Evolutionary conservation across 768 basidiomycete species (phyloP).

Genomic region (Leccinum longicurvipes): DNA sequence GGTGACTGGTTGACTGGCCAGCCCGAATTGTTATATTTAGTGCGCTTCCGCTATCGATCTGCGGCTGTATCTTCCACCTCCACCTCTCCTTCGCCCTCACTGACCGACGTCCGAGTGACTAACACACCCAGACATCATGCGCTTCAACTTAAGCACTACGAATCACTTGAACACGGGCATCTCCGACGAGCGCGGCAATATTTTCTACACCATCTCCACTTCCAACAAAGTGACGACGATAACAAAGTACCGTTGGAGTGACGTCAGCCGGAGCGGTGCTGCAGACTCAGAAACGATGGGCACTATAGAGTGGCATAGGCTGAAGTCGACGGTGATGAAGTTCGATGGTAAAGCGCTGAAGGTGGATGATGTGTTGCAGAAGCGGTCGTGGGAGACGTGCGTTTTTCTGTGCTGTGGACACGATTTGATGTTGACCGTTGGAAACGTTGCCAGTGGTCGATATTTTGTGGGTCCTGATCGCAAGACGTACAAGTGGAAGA

Average conservation of each 20-base stretch:
- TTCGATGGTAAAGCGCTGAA: slow-evolving; percentile 15
- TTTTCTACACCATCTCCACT: slow-evolving; percentile 21
- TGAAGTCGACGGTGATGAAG: slow-evolving; percentile 5
- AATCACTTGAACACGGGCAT: slow-evolving; percentile 22
- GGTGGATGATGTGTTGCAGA: slow-evolving; percentile 10
- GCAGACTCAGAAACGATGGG: slow-evolving; percentile 19
- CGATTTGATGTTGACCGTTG: background rate
- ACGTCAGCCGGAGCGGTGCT: slow-evolving; percentile 2
- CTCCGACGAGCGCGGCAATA: slow-evolving; percentile 16
- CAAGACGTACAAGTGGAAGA: slow-evolving; percentile 32
- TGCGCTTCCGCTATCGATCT: background rate
- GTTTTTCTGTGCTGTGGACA: background rate
- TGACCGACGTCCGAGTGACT: background rate
- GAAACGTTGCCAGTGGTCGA: slow-evolving; percentile 22
- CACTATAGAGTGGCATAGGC: slow-evolving; percentile 24
- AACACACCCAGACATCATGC: slow-evolving; percentile 10
- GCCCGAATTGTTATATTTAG: background rate
- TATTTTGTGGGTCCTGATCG: slow-evolving; percentile 32
- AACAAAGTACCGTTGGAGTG: slow-evolving; percentile 22
- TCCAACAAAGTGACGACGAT: slow-evolving; percentile 23
- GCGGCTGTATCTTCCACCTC: background rate
- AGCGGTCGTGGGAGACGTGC: slow-evolving; percentile 17
- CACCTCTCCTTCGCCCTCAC: background rate
- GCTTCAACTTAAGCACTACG: slow-evolving; percentile 19
- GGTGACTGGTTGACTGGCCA: background rate